Base-by-base conservation (phyloP, 2,329 filamentous ascomycete genomes). In the Fusarium drepaniforme region DNA sequence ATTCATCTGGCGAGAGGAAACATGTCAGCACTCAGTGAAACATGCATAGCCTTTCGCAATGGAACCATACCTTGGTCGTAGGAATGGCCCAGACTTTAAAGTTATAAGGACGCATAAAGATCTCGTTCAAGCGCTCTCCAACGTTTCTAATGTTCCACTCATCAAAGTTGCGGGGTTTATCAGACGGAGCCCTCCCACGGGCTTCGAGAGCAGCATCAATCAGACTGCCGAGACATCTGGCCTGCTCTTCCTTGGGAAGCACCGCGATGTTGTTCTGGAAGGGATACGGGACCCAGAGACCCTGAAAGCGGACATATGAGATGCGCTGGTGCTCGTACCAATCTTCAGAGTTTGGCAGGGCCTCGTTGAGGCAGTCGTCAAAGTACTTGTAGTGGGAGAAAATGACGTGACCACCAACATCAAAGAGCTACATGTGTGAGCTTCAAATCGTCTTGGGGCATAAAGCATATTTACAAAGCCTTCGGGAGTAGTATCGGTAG, bases 331-430 rank as follows among this genome's bases (percentile, higher is more conserved):
- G 97, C 77, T 92, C 94, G 87, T 93, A 98, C 97, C 97, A 99
- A 88, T 99, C 97, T 69, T 94, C 93, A 70, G 95, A 91, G 82
- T 95, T 95, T 81, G 97, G 97, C 46, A 99, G 92, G 64, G 97
- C 97, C 90, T 99, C 97, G 84, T 98, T 91, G 83, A 99, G 93
- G 88, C 94, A 97, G 89, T 99, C 97, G 87, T 99, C 97, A 85
- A 99, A 99, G 92, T 99, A 99, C 89, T 98, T 98, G 93, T 99
- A 99, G 91, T 98, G 96, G 80, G 96, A 98, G 91, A 98, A 98
- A 87, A 98, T 98, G 86, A 98, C 96, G 87, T 98, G 96, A 80
- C 96, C 96, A 83, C 96, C 96, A 80, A 99, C 97, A 86, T 99
- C 97, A 90, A 98, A 99, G 80, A 99, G 91, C 96, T 98, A 81